These are phyloP conservation scores for Saturnispora hagleri DNA, from an alignment of 805 yeast genomes.

Conservation along the genomic window DNA sequence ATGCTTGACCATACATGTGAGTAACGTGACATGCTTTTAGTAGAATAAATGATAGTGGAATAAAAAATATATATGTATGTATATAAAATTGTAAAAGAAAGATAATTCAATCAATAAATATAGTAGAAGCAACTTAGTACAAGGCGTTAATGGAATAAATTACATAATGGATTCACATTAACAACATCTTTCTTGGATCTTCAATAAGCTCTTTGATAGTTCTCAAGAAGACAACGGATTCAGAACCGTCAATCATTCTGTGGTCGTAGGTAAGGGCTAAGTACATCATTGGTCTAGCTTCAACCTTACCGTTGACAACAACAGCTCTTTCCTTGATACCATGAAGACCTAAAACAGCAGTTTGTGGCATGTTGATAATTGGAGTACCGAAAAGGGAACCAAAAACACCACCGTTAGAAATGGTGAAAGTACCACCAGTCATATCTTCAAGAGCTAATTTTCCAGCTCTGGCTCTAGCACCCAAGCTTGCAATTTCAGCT, in stretches of 20 bases:
- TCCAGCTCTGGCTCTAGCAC: conserved; percentile 93
- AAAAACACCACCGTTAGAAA: conserved; percentile 98
- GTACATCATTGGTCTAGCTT: conserved; percentile 99
- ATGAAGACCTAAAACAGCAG: conserved; percentile 95
- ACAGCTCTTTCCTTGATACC: conserved; percentile 98
- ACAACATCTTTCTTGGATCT: conserved; percentile 97
- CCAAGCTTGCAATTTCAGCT: conserved; percentile 69
- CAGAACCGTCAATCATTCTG: conserved; percentile 96
- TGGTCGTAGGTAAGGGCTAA: conserved; percentile 97
- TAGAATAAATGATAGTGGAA: neutral
- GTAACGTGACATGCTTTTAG: neutral
- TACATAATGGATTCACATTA: conserved; percentile 25
- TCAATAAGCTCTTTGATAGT: conserved; percentile 94
- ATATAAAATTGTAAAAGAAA: neutral
- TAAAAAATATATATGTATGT: neutral
- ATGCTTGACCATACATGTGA: neutral
- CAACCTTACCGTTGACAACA: conserved; percentile 82
- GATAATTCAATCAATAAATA: neutral
- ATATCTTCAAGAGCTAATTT: conserved; percentile 94
- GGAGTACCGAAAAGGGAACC: conserved; percentile 98
- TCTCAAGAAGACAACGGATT: conserved; percentile 93
- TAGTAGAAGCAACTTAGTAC: neutral
- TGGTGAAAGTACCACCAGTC: conserved; percentile 99
- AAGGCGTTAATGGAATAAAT: neutral
- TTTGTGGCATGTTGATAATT: conserved; percentile 95